These are phyloP conservation scores for Axilococcus clingmanii DNA, from an alignment of 139 green algal genomes.

Conservation along the genomic window DNA sequence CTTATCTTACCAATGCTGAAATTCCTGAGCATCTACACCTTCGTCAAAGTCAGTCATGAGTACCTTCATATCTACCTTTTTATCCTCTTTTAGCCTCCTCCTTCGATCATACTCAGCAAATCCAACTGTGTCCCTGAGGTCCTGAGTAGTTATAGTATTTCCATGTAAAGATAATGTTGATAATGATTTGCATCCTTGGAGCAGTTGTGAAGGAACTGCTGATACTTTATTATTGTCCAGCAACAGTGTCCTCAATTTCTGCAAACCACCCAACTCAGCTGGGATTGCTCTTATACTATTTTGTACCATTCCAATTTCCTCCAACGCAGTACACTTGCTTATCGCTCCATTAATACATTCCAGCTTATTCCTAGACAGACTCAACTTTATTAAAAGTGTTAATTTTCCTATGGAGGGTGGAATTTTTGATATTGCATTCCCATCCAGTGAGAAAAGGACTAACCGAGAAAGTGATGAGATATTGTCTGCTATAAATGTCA, in stretches of 20 bases:
- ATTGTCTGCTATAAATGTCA: too few species aligned
- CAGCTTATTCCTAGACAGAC: too few species aligned
- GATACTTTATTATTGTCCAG: constrained; percentile 17
- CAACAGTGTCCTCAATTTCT: constrained; percentile 8
- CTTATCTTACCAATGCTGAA: constrained; percentile 22
- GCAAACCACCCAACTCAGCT: constrained; percentile 14
- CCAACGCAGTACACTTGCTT: too few species aligned
- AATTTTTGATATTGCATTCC: too few species aligned
- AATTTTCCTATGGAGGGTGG: too few species aligned
- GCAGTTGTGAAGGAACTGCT: constrained; percentile 41
- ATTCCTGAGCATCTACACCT: constrained; percentile 26
- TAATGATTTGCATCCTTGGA: too few species aligned
- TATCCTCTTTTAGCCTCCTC: constrained; percentile 30
- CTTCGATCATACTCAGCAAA: constrained; percentile 38
- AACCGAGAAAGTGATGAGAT: too few species aligned
- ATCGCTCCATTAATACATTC: too few species aligned
- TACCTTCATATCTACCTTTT: constrained; percentile 44
- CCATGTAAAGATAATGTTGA: too few species aligned
- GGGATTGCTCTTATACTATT: constrained; percentile 35
- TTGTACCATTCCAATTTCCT: too few species aligned
- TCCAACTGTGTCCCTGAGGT: constrained; percentile 31
- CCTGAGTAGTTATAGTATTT: constrained; percentile 44
- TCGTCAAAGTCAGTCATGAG: constrained; percentile 35
- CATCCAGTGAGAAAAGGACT: too few species aligned
- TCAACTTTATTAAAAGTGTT: too few species aligned